phyloP scores from a whole-genome alignment of 2,329 filamentous ascomycete genomes.

The Sclerotinia borealis region DNA sequence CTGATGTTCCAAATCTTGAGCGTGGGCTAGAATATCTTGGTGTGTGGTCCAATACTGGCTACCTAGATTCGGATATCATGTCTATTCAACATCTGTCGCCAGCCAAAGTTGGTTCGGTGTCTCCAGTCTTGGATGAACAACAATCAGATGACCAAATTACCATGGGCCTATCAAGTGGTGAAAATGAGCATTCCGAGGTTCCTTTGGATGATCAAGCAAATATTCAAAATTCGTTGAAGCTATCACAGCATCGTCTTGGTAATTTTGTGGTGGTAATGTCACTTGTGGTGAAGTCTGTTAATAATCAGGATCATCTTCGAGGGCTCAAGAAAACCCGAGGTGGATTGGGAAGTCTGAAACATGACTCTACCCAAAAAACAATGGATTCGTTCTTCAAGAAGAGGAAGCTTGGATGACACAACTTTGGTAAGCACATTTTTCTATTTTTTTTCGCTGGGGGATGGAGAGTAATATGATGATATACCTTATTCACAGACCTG shows the following conservation, averaged over 20 bases:
- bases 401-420: slow-evolving; percentile 31
- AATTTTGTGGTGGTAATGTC: slow-evolving; percentile 35
- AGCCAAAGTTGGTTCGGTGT: background rate
- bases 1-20: slow-evolving; percentile 36
- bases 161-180: background rate
- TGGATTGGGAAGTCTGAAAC: slow-evolving; percentile 71
- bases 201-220: background rate
- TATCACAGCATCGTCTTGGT: background rate
- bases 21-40: slow-evolving; percentile 43
- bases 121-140: background rate
- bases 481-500: slow-evolving; percentile 73
- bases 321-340: slow-evolving; percentile 74
- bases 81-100: background rate
- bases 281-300: slow-evolving; percentile 54
- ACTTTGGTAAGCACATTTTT: slow-evolving; percentile 13
- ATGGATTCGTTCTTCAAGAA: slow-evolving; percentile 74
- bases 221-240: background rate
- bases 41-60: slow-evolving; percentile 62
- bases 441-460: slow-evolving; percentile 20
- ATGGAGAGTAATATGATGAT: slow-evolving; percentile 56
- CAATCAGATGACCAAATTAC: background rate
- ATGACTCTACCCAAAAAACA: slow-evolving; percentile 69
- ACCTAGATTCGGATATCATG: slow-evolving; percentile 34
- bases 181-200: background rate
- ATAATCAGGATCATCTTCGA: slow-evolving; percentile 64